Conservation (phyloP, 768 basidiomycete genomes). For the Pisolithus albus region DNA sequence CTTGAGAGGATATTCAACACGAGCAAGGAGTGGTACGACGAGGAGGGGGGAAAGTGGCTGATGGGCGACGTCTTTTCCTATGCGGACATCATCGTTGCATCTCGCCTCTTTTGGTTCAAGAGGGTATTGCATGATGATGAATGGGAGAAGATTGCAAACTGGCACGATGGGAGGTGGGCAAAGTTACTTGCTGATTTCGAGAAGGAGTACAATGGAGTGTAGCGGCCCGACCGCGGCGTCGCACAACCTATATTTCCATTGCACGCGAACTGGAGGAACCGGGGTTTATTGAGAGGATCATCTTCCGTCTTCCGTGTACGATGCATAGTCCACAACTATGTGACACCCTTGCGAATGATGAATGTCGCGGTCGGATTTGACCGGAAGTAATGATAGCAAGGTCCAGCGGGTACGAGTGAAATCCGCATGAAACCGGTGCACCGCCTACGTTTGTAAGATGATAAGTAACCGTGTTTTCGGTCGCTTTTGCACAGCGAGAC, state of each 20-base stretch:
- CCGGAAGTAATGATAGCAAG: no score
- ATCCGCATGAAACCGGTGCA: not conserved
- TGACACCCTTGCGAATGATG: no score
- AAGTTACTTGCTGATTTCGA: slow-evolving; percentile 18
- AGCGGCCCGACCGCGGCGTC: not conserved
- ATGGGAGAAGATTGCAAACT: slow-evolving; percentile 17
- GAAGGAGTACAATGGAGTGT: slow-evolving; percentile 17
- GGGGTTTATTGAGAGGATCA: no score
- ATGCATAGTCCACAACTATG: no score
- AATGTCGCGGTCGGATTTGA: no score
- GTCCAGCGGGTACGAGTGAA: no score
- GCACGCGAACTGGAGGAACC: no score
- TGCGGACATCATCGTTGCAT: slow-evolving; percentile 24
- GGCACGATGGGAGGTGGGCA: slow-evolving; percentile 24
- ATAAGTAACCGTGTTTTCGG: no score
- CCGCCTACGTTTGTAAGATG: no score
- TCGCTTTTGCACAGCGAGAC: no score
- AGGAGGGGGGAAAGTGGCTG: slow-evolving; percentile 21
- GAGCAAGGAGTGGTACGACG: slow-evolving; percentile 16
- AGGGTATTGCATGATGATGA: slow-evolving; percentile 18
- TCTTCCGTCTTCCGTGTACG: no score
- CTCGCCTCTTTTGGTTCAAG: slow-evolving; percentile 10
- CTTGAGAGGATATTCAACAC: slow-evolving; percentile 10
- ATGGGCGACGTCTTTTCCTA: slow-evolving; percentile 26
- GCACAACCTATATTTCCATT: no score